These are phyloP conservation scores for Cupressus sempervirens DNA, from an alignment of 75 land plant species.

Conservation along the genomic window DNA sequence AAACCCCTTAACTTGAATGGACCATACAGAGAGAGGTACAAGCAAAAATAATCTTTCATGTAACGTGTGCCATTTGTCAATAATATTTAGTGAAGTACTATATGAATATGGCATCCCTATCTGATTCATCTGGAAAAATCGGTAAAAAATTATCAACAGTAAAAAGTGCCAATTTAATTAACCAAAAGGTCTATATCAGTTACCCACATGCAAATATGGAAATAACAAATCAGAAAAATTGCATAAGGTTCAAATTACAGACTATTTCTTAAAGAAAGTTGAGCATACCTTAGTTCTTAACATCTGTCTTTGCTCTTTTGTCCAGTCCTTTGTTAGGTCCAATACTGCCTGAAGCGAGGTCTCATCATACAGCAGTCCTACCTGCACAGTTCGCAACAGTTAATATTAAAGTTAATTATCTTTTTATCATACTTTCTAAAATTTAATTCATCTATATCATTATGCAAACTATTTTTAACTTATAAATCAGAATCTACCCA, in stretches of 20 bases:
- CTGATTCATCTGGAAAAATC: too few species aligned
- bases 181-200: neutral
- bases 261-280: neutral
- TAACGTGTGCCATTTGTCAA: too few species aligned
- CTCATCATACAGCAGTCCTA: constrained; percentile 93
- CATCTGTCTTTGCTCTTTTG: constrained; percentile 75
- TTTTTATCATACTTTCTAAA: neutral
- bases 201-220: neutral
- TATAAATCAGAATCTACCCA: neutral
- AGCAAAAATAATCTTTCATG: too few species aligned
- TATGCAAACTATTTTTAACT: neutral
- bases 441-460: neutral
- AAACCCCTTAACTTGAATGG: too few species aligned
- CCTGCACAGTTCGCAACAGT: constrained; percentile 37
- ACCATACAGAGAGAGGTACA: too few species aligned
- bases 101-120: too few species aligned
- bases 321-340: constrained; percentile 91
- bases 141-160: too few species aligned
- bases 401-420: neutral
- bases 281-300: constrained; percentile 66
- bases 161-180: neutral
- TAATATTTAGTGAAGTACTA: too few species aligned
- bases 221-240: neutral
- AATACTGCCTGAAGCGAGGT: constrained; percentile 73
- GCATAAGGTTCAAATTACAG: neutral